phyloP scores from a whole-genome alignment of 352 stramenopile genomes.

The Phytophthora sojae region DNA sequence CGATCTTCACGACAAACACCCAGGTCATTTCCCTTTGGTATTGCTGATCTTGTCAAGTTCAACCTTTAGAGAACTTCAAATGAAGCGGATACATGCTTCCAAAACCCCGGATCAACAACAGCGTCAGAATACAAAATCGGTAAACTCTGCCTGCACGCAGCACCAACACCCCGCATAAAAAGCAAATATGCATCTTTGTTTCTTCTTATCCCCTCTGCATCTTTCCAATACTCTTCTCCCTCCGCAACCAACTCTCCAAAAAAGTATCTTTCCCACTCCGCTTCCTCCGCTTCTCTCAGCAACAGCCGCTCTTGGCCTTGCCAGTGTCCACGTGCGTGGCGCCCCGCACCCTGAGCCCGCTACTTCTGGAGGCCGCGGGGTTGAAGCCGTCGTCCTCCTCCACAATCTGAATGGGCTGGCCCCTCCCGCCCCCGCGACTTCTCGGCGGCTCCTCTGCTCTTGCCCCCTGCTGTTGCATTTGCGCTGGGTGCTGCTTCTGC shows the following conservation, averaged over 20 bases:
- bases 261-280: conserved; percentile 14
- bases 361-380: conserved; percentile 40
- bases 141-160: too few species aligned
- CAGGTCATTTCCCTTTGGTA: too few species aligned
- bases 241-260: conserved; percentile 13
- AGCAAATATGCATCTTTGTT: conserved; percentile 6
- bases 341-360: conserved; percentile 57
- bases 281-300: conserved; percentile 28
- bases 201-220: not conserved
- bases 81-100: too few species aligned
- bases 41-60: too few species aligned
- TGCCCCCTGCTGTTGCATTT: conserved; percentile 18
- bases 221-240: conserved; percentile 19
- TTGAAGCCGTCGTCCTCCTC: conserved; percentile 58
- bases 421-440: conserved; percentile 58
- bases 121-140: too few species aligned
- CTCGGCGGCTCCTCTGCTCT: conserved; percentile 33
- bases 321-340: conserved; percentile 54
- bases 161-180: not conserved
- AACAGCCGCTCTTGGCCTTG: conserved; percentile 70
- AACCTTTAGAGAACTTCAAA: too few species aligned
- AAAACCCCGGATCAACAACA: too few species aligned
- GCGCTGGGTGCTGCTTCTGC: conserved; percentile 23
- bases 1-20: too few species aligned
- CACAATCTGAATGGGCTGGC: conserved; percentile 69